Conservation (phyloP, 2,329 filamentous ascomycete genomes). For the Fusarium neocosmosporiellum region DNA sequence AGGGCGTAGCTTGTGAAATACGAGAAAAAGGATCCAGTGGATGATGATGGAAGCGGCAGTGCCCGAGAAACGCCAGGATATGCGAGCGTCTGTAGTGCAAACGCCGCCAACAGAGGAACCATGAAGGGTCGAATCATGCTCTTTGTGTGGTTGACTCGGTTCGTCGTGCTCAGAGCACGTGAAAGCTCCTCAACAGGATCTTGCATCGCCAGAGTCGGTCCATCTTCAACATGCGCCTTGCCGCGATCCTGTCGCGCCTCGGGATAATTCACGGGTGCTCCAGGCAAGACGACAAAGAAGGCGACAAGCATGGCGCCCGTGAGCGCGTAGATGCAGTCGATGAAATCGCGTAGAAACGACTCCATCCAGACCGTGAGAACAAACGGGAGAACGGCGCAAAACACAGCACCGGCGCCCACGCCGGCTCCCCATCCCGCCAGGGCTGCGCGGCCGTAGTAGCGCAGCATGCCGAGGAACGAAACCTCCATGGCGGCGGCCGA, state of each 20-base stretch:
- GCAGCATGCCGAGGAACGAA: slow-evolving; percentile 46
- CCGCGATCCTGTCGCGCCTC: slow-evolving; percentile 5
- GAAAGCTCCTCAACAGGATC: slow-evolving; percentile 45
- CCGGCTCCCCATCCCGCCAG: slow-evolving; percentile 52
- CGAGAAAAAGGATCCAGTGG: slow-evolving; percentile 42
- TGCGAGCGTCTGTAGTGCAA: slow-evolving; percentile 37
- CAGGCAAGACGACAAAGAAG: slow-evolving; percentile 46
- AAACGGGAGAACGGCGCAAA: slow-evolving; percentile 46
- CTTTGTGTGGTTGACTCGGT: slow-evolving; percentile 20
- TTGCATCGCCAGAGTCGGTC: slow-evolving; percentile 53
- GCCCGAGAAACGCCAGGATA: slow-evolving; percentile 47
- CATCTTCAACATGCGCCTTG: slow-evolving; percentile 33
- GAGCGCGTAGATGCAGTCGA: slow-evolving; percentile 43
- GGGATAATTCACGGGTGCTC: slow-evolving; percentile 38
- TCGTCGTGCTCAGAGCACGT: slow-evolving; percentile 24
- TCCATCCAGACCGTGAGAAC: slow-evolving; percentile 44
- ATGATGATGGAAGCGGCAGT: slow-evolving; percentile 31
- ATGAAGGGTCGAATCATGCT: slow-evolving; percentile 41
- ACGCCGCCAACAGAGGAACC: slow-evolving; percentile 41
- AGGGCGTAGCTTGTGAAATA: slow-evolving; percentile 45
- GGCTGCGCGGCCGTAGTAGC: slow-evolving; percentile 45
- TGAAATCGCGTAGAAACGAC: slow-evolving; percentile 42
- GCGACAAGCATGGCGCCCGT: slow-evolving; percentile 42
- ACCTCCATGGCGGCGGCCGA: slow-evolving; percentile 47
- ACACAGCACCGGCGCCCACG: slow-evolving; percentile 44